These are phyloP conservation scores for Metschnikowia gelsemii DNA, from an alignment of 805 yeast species.

Conservation along the genomic window DNA sequence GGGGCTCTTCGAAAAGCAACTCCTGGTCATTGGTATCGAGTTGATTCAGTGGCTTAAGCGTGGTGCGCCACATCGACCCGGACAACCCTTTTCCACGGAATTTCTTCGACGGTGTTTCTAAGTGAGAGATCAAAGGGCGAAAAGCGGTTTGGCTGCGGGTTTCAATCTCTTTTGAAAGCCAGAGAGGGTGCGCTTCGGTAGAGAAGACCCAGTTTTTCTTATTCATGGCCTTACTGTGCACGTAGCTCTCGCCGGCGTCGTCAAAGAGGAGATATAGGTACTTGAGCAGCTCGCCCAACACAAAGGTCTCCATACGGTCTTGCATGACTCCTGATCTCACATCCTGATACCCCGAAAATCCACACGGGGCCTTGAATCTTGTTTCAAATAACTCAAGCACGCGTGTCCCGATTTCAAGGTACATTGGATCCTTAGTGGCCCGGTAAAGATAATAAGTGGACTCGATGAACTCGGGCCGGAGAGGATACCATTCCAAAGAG, in stretches of 20 bases:
- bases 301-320: constrained; percentile 90
- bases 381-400: constrained; percentile 55
- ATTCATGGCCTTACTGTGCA: constrained; percentile 36
- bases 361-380: constrained; percentile 63
- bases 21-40: constrained; percentile 2
- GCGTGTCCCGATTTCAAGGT: constrained; percentile 69
- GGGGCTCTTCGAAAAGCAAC: too few relatives aligned
- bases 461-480: constrained; percentile 89
- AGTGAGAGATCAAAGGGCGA: constrained; percentile 5
- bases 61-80: constrained; percentile 15
- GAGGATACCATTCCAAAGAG: constrained; percentile 83
- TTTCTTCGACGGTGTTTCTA: constrained; percentile 7
- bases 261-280: constrained; percentile 81
- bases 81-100: constrained; percentile 9
- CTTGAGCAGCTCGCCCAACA: constrained; percentile 81
- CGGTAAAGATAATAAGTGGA: constrained; percentile 79
- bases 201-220: constrained; percentile 64
- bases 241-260: constrained; percentile 47
- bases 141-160: constrained; percentile 11
- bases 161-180: constrained; percentile 50
- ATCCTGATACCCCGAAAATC: constrained; percentile 76
- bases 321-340: constrained; percentile 60
- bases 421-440: constrained; percentile 85
- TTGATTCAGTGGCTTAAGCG: constrained; percentile 7
- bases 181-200: constrained; percentile 91